Evolutionary conservation across 1,284 basidiomycete species (phyloP).

Genomic region (Porodaedalea pini): DNA sequence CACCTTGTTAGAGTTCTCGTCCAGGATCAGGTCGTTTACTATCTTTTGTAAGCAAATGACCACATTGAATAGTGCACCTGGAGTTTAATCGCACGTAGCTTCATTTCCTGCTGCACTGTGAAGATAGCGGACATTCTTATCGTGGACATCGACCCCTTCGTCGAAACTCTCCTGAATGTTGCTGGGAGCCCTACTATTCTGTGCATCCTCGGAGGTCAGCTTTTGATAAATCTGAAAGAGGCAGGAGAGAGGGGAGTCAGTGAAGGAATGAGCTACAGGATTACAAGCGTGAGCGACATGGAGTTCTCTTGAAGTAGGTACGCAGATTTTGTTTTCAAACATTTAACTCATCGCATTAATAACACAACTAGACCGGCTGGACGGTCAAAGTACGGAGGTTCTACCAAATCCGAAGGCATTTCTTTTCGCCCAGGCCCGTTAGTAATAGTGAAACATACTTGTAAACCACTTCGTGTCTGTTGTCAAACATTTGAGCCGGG

Average conservation of each 20-base stretch:
- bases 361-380: not conserved
- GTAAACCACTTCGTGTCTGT: too few relatives aligned
- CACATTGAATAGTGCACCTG: not conserved
- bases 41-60: not conserved
- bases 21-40: conserved; percentile 10
- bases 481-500: too few relatives aligned
- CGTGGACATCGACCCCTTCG: not conserved
- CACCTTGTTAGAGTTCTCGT: conserved; percentile 1
- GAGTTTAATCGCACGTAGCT: not conserved
- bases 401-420: too few relatives aligned
- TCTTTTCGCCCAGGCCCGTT: too few relatives aligned
- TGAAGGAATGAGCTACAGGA: conserved; percentile 3
- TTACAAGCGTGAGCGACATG: not conserved
- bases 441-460: too few relatives aligned
- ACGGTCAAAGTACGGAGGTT: not conserved
- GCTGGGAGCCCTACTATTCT: conserved; percentile 1
- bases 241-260: conserved; percentile 1
- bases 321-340: not conserved
- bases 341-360: not conserved
- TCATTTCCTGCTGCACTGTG: not conserved
- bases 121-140: not conserved
- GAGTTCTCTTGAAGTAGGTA: not conserved
- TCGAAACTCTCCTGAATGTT: not conserved
- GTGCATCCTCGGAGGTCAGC: conserved; percentile 2
- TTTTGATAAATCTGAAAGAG: conserved; percentile 7